Evolutionary conservation across 192 early-diverging fungal genomes (phyloP), one percentile per base, ranked within the genome.

Genomic region (Entomortierella beljakovae): DNA sequence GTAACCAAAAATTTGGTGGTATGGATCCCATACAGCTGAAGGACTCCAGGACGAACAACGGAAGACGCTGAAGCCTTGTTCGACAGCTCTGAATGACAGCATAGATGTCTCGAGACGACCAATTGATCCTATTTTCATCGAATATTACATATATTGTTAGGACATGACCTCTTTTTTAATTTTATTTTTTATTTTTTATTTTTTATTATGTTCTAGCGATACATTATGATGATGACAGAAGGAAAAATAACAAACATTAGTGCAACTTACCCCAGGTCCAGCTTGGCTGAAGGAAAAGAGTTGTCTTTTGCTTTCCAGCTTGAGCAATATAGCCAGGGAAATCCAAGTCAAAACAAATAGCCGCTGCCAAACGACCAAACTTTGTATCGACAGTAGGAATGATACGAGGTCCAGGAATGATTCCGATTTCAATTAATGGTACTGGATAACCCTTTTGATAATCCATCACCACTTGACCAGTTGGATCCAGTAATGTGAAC

Each of bases 361-460:
- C 81, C 0, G 56, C 81, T 20, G 79, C 75, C 16, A 86, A 31
- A 5, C 64, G 64, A 22, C 81, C 84, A 62, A 73, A 80, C 4
- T 81, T 75, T 16, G 80, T 63, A 20, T 82, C 75, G 1, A 68
- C 65, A 16, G 70, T 52, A 3, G 74, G 83, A 28, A 84, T 46
- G 1, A 51, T 43, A 16, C 73, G 55, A 2, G 77, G 81, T 18
- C 85, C 85, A 22, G 83, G 56, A 38, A 53, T 51, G 4, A 61
- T 68, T 0, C 67, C 72, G 0, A 68, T 72, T 56, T 86, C 85
- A 1, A 81, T 81, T 43, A 80, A 65, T 0, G 74, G 60, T 25
- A 86, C 85, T 3, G 85, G 85, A 35, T 84, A 66, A 0, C 81
- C 80, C 35, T 86, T 86, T 16, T 80, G 70, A 59, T 86, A 86